Evolutionary conservation across 1,139 yeast genomes (phyloP).

Genomic region (Magnusiomyces paraingens): DNA sequence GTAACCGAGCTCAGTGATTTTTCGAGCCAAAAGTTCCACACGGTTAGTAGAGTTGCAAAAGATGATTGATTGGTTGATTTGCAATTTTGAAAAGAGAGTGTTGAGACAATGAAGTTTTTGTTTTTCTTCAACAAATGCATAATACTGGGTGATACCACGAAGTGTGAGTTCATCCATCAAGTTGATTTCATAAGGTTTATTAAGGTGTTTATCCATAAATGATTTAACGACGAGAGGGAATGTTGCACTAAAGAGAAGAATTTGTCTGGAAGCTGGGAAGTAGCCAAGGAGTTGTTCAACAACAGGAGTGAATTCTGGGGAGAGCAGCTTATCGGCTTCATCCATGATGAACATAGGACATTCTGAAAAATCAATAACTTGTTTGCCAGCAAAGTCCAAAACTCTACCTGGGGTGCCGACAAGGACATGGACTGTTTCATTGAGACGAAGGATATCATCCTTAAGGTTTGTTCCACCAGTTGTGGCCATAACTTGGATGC

Average conservation of each 20-base stretch:
- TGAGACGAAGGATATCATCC: conserved; percentile 89
- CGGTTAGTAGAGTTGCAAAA: conserved; percentile 96
- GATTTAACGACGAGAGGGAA: conserved; percentile 91
- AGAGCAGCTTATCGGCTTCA: conserved; percentile 96
- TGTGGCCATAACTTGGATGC: conserved; percentile 92
- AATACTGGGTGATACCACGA: conserved; percentile 93
- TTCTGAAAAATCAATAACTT: conserved; percentile 77
- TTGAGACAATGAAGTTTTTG: conserved; percentile 94
- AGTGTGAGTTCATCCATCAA: conserved; percentile 95
- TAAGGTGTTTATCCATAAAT: conserved; percentile 87
- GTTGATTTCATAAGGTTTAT: conserved; percentile 90
- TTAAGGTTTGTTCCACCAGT: conserved; percentile 95
- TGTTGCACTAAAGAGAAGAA: conserved; percentile 87
- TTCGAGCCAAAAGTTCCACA: conserved; percentile 90
- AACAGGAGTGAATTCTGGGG: conserved; percentile 81
- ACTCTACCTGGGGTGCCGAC: conserved; percentile 98
- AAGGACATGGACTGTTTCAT: conserved; percentile 84
- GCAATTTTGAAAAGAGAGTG: conserved; percentile 87
- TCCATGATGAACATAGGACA: conserved; percentile 94
- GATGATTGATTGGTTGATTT: conserved; percentile 92
- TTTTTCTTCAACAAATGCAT: conserved; percentile 95
- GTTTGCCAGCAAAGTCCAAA: conserved; percentile 84
- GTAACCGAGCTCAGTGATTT: conserved; percentile 92
- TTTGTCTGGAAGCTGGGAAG: conserved; percentile 77
- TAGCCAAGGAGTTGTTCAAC: conserved; percentile 82